Evolutionary conservation across 495 filamentous ascomycete genomes (phyloP).

Genomic region (Oleoguttula mirabilis): DNA sequence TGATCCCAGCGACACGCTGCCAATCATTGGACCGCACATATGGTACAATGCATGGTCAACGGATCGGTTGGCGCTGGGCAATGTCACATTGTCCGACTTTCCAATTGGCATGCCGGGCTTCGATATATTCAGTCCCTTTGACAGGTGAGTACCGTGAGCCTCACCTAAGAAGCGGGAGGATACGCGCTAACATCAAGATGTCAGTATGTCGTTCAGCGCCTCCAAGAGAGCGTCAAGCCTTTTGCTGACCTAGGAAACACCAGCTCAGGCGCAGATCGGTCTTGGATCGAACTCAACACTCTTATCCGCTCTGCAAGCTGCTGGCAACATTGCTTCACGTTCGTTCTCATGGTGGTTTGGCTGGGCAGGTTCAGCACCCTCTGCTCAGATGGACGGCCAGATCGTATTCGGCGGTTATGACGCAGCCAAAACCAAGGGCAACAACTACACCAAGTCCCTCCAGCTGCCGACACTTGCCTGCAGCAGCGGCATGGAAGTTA

Average conservation of each 20-base stretch:
- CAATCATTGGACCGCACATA: not conserved
- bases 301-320: constrained; percentile 26
- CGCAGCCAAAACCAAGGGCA: constrained; percentile 31
- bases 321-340: constrained; percentile 30
- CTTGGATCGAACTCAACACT: constrained; percentile 35
- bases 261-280: constrained; percentile 13
- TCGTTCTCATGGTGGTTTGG: constrained; percentile 36
- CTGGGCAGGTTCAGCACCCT: constrained; percentile 27
- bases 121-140: not conserved
- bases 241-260: not conserved
- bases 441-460: no score
- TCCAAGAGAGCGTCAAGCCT: no score
- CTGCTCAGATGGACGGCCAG: constrained; percentile 28
- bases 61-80: not conserved
- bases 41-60: not conserved
- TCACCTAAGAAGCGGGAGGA: no score
- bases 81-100: not conserved
- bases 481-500: no score
- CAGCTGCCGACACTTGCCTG: no score
- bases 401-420: constrained; percentile 38
- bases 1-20: not conserved
- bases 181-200: no score
- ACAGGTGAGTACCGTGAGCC: no score
- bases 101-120: constrained; percentile 4
- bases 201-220: no score